phyloP scores from a whole-genome alignment of 441 rosid genomes.

The Rhodomyrtus psidioides region DNA sequence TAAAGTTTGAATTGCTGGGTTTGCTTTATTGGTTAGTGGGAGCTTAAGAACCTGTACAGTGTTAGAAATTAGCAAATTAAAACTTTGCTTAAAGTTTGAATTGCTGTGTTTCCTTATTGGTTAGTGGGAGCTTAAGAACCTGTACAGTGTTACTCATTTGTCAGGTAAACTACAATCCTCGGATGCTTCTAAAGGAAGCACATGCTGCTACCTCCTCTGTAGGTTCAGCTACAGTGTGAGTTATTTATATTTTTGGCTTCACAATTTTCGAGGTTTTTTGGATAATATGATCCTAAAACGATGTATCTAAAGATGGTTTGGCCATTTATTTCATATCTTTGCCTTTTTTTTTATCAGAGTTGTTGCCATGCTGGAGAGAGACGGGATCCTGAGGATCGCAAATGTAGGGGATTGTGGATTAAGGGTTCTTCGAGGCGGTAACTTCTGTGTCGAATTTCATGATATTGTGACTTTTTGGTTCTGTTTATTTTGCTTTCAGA shows the following conservation, averaged over 20 bases:
- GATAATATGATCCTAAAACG: neutral
- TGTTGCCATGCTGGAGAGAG: constrained; percentile 74
- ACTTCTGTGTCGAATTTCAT: neutral
- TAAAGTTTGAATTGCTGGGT: neutral
- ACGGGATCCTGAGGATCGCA: constrained; percentile 66
- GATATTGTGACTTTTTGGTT: neutral
- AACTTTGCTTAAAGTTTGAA: neutral
- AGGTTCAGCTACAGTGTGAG: constrained; percentile 92
- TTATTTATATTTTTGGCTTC: neutral
- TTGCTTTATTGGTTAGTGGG: neutral
- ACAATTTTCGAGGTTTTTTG: neutral
- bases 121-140: neutral
- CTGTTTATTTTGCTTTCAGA: neutral
- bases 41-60: neutral
- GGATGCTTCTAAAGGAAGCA: constrained; percentile 68
- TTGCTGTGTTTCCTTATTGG: neutral
- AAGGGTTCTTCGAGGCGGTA: constrained; percentile 65
- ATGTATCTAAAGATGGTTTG: neutral
- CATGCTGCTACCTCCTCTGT: constrained; percentile 65
- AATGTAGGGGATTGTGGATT: constrained; percentile 92
- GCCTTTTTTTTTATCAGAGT: constrained; percentile 32
- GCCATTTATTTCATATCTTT: neutral
- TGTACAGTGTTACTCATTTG: constrained; percentile 1
- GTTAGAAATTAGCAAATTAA: neutral
- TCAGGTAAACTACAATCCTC: constrained; percentile 77